Evolutionary conservation across 805 yeast species (phyloP).

Genomic region (Sporopachydermia lactativora): DNA sequence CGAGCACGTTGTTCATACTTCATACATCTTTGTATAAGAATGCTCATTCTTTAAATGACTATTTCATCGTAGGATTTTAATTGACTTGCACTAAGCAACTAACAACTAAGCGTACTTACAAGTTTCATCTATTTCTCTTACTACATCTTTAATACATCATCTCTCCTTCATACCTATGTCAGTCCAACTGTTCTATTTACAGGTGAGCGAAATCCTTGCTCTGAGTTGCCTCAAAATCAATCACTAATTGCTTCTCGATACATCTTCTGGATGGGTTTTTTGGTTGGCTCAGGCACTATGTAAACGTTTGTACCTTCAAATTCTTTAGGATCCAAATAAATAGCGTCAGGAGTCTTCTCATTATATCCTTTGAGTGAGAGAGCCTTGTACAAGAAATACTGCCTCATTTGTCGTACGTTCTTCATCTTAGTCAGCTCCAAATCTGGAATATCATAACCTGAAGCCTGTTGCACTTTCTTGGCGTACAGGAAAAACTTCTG

Average conservation of each 20-base stretch:
- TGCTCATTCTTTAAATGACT: too few species aligned
- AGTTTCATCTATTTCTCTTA: too few species aligned
- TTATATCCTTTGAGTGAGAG: conserved; percentile 31
- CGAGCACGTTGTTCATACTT: too few species aligned
- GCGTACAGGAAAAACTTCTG: conserved; percentile 32
- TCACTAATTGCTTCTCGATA: neutral
- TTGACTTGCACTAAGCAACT: too few species aligned
- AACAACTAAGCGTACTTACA: too few species aligned
- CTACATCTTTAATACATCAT: too few species aligned
- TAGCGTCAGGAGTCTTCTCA: conserved; percentile 66
- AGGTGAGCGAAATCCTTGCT: too few species aligned
- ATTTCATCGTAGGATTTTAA: too few species aligned
- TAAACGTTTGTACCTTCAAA: conserved; percentile 43
- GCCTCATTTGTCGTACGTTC: conserved; percentile 24
- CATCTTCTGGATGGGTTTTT: neutral
- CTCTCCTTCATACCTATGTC: too few species aligned
- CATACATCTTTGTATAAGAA: too few species aligned
- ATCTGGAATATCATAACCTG: conserved; percentile 43
- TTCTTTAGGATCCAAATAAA: conserved; percentile 40
- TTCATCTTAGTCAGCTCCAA: conserved; percentile 28
- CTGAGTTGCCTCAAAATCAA: too few species aligned
- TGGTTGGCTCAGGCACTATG: neutral
- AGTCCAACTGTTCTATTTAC: too few species aligned
- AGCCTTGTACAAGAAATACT: conserved; percentile 22
- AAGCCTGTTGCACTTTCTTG: conserved; percentile 32